phyloP scores from a whole-genome alignment of 352 stramenopile genomes.

The Globisporangium heterothallicum region DNA sequence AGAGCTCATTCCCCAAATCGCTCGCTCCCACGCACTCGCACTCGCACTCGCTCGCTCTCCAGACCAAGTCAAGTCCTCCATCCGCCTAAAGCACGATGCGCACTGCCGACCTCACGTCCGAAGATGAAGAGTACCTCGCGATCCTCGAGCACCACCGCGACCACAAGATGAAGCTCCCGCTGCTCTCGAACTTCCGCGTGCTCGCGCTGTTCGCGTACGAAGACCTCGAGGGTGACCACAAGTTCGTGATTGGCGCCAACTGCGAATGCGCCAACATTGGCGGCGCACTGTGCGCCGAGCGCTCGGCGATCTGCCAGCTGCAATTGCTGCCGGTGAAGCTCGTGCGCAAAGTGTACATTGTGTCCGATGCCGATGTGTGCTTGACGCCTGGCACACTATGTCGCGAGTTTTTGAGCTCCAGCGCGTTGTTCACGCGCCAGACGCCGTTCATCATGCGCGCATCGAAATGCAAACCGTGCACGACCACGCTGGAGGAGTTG shows the following conservation, averaged over 20 bases:
- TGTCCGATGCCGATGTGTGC: slow-evolving; percentile 74
- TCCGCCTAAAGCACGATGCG: slow-evolving; percentile 39
- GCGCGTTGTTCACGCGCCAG: slow-evolving; percentile 37
- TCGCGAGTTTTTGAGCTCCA: slow-evolving; percentile 83
- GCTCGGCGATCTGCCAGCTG: slow-evolving; percentile 76
- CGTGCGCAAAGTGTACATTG: slow-evolving; percentile 75
- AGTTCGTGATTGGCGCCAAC: slow-evolving; percentile 74
- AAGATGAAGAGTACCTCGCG: slow-evolving; percentile 39
- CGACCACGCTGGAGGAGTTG: slow-evolving; percentile 63
- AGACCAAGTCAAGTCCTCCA: not conserved
- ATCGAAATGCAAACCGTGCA: slow-evolving; percentile 39
- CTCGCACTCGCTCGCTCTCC: not conserved
- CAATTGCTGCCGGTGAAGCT: slow-evolving; percentile 45
- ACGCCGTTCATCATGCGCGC: slow-evolving; percentile 65
- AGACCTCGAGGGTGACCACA: slow-evolving; percentile 35
- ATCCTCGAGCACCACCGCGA: slow-evolving; percentile 44
- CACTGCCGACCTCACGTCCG: slow-evolving; percentile 28
- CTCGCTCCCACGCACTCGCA: slow-evolving; percentile 5
- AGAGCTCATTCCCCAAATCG: slow-evolving; percentile 10
- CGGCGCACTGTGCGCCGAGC: slow-evolving; percentile 78
- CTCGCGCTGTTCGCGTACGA: slow-evolving; percentile 57
- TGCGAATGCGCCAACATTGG: slow-evolving; percentile 83
- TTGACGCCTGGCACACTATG: slow-evolving; percentile 84
- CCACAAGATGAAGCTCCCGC: slow-evolving; percentile 21
- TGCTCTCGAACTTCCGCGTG: slow-evolving; percentile 16